phyloP scores from a whole-genome alignment of 345 rosid genomes.

The Cochlearia excelsa region DNA sequence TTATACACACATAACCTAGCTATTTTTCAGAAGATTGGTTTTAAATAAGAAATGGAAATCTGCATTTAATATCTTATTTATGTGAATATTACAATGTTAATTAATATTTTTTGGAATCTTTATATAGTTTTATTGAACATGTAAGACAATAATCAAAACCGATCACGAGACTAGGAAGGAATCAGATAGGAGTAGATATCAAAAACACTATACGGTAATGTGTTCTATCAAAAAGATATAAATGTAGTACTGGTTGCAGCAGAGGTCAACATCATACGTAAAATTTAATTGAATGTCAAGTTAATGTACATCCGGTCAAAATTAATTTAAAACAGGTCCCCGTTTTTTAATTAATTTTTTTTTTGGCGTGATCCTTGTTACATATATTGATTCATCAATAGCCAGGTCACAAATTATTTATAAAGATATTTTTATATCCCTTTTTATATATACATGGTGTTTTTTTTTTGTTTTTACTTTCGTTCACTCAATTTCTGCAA shows the following conservation, averaged over 20 bases:
- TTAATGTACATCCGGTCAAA: conserved; percentile 35
- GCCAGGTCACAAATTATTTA: conserved; percentile 3
- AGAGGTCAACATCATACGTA: conserved; percentile 35
- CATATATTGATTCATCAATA: neutral
- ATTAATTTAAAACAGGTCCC: conserved; percentile 30
- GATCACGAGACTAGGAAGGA: conserved; percentile 14
- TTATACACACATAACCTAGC: no score
- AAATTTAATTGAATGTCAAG: conserved; percentile 30
- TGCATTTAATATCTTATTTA: neutral
- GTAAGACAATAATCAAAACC: conserved; percentile 11
- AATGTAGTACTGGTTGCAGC: conserved; percentile 28
- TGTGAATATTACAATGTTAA: neutral
- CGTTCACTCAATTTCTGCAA: no score
- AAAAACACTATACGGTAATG: conserved; percentile 19
- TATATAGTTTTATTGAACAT: neutral
- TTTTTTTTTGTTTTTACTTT: no score
- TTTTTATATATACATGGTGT: no score
- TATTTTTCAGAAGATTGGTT: no score
- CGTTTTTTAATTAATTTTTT: conserved; percentile 26
- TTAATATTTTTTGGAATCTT: neutral
- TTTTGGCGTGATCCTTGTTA: conserved; percentile 30
- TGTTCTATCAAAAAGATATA: conserved; percentile 32
- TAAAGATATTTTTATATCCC: neutral
- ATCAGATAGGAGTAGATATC: conserved; percentile 9
- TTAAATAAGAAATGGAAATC: no score